These are phyloP conservation scores for Fusarium heterosporum DNA, from an alignment of 2,329 filamentous ascomycete species.

Conservation along the genomic window DNA sequence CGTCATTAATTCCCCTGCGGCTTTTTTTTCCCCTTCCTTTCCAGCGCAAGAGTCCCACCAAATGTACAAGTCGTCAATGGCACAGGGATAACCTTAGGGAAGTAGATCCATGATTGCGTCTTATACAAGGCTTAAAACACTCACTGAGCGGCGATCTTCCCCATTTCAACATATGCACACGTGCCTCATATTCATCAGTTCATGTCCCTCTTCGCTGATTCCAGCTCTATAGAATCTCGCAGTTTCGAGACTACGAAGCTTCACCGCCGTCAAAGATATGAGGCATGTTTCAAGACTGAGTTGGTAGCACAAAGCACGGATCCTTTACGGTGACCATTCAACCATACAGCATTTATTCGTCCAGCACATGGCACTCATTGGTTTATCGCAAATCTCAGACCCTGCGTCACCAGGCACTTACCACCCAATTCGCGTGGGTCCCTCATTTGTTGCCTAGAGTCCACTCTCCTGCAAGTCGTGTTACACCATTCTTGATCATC, in stretches of 20 bases:
- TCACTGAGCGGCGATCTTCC: constrained; percentile 8
- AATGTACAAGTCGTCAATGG: constrained; percentile 10
- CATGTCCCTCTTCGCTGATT: neutral
- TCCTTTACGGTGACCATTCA: neutral
- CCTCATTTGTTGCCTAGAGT: constrained; percentile 27
- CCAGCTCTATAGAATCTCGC: neutral
- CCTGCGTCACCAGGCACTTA: constrained; percentile 19
- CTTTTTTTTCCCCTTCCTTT: neutral
- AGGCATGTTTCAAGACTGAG: neutral
- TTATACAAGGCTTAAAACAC: constrained; percentile 5
- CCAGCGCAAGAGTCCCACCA: constrained; percentile 18
- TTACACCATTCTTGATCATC: constrained; percentile 15
- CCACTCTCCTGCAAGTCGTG: constrained; percentile 25
- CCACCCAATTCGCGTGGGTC: constrained; percentile 6
- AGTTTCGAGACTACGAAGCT: neutral
- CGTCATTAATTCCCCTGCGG: constrained; percentile 1
- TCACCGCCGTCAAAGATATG: constrained; percentile 14
- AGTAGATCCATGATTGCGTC: constrained; percentile 13
- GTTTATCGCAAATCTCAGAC: constrained; percentile 18
- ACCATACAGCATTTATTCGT: constrained; percentile 16
- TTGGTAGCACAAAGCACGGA: constrained; percentile 15
- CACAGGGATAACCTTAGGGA: constrained; percentile 21
- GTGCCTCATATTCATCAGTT: constrained; percentile 15
- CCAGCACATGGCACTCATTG: constrained; percentile 28
- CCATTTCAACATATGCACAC: constrained; percentile 13